phyloP scores from a whole-genome alignment of 768 basidiomycete genomes.

The Roridomyces roridus region DNA sequence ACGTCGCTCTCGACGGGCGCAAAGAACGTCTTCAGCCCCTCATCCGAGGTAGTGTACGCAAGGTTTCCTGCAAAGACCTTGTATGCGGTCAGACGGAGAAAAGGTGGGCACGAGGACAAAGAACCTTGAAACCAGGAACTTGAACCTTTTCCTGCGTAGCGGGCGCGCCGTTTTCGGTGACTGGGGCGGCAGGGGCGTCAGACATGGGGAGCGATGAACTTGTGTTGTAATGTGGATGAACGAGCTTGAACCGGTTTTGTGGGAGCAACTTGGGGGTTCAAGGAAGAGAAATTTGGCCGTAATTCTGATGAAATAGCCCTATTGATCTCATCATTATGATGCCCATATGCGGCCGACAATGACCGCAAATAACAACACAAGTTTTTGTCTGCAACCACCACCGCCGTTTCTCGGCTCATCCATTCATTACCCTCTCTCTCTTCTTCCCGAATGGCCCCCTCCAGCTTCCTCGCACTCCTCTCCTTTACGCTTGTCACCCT shows the following conservation, averaged over 20 bases:
- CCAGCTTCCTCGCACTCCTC: constrained; percentile 62
- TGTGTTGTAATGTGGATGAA: constrained; percentile 56
- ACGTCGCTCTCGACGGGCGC: constrained; percentile 86
- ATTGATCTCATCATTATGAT: too few relatives aligned
- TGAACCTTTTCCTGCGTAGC: constrained; percentile 73
- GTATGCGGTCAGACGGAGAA: constrained; percentile 11
- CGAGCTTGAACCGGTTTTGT: constrained; percentile 86
- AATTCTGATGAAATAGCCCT: neutral
- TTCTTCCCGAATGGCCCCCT: constrained; percentile 49
- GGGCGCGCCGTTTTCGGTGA: constrained; percentile 84
- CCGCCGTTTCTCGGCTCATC: constrained; percentile 14
- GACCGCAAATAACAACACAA: too few relatives aligned
- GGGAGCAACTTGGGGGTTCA: constrained; percentile 84
- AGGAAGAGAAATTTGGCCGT: constrained; percentile 48
- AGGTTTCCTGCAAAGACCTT: constrained; percentile 97
- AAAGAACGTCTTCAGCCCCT: constrained; percentile 95
- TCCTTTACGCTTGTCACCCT: constrained; percentile 65
- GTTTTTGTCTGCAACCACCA: constrained; percentile 5
- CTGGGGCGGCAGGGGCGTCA: constrained; percentile 87
- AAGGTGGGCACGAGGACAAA: constrained; percentile 29
- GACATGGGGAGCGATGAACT: constrained; percentile 78
- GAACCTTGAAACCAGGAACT: constrained; percentile 82
- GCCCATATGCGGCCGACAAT: neutral
- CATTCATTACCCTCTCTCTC: constrained; percentile 27
- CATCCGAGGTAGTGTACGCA: constrained; percentile 92